phyloP scores from a whole-genome alignment of 495 filamentous ascomycete species.

The Hypoxylon trugodes region DNA sequence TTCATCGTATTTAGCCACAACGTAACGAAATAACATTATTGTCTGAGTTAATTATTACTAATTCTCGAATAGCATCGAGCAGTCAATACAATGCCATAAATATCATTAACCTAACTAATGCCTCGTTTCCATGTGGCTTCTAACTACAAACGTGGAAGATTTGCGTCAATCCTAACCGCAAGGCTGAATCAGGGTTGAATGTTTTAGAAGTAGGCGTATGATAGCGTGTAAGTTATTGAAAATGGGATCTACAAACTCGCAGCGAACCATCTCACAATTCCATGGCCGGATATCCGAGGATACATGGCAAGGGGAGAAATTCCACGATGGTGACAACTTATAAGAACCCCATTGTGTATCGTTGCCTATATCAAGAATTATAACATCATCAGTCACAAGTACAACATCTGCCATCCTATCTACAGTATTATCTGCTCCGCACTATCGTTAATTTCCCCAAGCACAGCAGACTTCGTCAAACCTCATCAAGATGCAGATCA shows the following conservation, averaged over 20 bases:
- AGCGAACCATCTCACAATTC: neutral
- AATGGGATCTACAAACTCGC: slow-evolving; percentile 28
- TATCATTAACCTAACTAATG: neutral
- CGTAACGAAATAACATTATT: too few relatives aligned
- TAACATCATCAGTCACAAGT: slow-evolving; percentile 1
- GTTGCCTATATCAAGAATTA: neutral
- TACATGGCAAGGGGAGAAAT: neutral
- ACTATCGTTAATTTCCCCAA: neutral
- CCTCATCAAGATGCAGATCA: slow-evolving; percentile 36
- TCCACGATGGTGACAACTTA: slow-evolving; percentile 1
- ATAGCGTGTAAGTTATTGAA: slow-evolving; percentile 29
- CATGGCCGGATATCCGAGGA: slow-evolving; percentile 11
- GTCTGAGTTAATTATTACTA: neutral
- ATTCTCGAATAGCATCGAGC: too few relatives aligned
- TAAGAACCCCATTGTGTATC: slow-evolving; percentile 18
- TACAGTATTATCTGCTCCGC: neutral
- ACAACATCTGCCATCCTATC: neutral
- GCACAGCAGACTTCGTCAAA: neutral
- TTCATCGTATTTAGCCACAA: too few relatives aligned
- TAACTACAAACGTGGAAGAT: neutral
- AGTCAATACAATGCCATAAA: neutral
- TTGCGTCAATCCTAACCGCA: slow-evolving; percentile 22
- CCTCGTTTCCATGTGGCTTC: neutral
- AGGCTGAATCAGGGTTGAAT: slow-evolving; percentile 26
- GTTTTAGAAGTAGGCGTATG: slow-evolving; percentile 16